Conservation (phyloP, 768 basidiomycete genomes). For the Tubosaeta brunneosetosa region DNA sequence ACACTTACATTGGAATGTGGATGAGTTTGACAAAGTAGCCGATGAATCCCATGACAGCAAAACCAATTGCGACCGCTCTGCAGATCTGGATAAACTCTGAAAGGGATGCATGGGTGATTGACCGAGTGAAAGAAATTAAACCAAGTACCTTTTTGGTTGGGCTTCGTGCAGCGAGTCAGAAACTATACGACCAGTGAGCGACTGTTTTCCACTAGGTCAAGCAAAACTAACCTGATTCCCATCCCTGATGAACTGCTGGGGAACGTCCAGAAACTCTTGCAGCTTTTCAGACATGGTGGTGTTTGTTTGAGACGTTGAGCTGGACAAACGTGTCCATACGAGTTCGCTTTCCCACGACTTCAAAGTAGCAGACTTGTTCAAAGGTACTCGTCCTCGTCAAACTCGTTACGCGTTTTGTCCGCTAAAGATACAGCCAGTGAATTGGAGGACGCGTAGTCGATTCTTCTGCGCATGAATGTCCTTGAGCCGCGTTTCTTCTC, state of each 20-base stretch:
- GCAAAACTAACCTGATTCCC: constrained; percentile 73
- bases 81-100: constrained; percentile 93
- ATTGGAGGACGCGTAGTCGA: constrained; percentile 15
- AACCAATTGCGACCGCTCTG: constrained; percentile 94
- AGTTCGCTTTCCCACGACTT: constrained; percentile 28
- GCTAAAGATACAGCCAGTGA: constrained; percentile 3
- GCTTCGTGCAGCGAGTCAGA: constrained; percentile 95
- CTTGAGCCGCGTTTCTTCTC: constrained; percentile 37
- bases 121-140: neutral
- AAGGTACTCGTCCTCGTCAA: constrained; percentile 14
- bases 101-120: constrained; percentile 3
- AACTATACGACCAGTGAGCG: constrained; percentile 52
- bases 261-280: constrained; percentile 85
- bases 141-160: constrained; percentile 79
- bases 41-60: constrained; percentile 99
- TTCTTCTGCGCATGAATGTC: constrained; percentile 56
- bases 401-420: neutral
- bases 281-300: constrained; percentile 83
- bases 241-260: constrained; percentile 88
- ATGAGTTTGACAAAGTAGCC: constrained; percentile 98
- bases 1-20: constrained; percentile 92
- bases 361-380: neutral
- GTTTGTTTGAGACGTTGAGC: constrained; percentile 10
- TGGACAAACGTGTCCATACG: constrained; percentile 28
- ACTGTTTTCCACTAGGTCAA: neutral